Evolutionary conservation across 1,284 basidiomycete genomes (phyloP).

Genomic region (Malassezia equina): DNA sequence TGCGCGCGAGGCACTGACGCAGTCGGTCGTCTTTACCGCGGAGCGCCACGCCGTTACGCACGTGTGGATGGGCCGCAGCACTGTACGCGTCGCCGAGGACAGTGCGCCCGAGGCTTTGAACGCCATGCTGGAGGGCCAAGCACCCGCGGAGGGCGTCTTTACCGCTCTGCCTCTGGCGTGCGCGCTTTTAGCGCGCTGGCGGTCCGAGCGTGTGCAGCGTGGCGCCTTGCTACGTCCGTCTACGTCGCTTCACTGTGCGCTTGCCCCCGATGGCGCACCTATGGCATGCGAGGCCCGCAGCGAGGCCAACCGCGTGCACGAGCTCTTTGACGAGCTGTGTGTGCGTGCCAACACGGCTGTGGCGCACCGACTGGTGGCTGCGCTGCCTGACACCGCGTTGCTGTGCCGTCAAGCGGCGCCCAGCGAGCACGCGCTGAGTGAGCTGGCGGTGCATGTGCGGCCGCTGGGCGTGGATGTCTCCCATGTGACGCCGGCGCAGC

Average conservation of each 20-base stretch:
- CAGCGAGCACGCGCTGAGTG: slow-evolving; percentile 58
- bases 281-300: slow-evolving; percentile 61
- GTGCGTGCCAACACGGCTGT: slow-evolving; percentile 78
- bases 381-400: slow-evolving; percentile 86
- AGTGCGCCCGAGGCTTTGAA: background rate
- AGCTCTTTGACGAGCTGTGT: slow-evolving; percentile 93
- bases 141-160: background rate
- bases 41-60: slow-evolving; percentile 70
- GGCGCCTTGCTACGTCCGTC: slow-evolving; percentile 74
- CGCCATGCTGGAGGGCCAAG: background rate
- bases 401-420: slow-evolving; percentile 87
- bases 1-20: slow-evolving; percentile 5
- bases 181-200: slow-evolving; percentile 59
- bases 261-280: background rate
- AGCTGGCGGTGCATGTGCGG: slow-evolving; percentile 52
- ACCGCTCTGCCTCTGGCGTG: background rate
- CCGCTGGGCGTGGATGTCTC: slow-evolving; percentile 70
- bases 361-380: slow-evolving; percentile 82
- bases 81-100: slow-evolving; percentile 53
- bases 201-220: slow-evolving; percentile 63
- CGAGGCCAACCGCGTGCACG: slow-evolving; percentile 50
- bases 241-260: slow-evolving; percentile 22
- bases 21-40: slow-evolving; percentile 60
- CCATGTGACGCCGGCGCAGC: slow-evolving; percentile 63
- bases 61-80: slow-evolving; percentile 83